Base-by-base conservation (phyloP, 2,329 filamentous ascomycete species). In the Sclerotinia trifoliorum region DNA sequence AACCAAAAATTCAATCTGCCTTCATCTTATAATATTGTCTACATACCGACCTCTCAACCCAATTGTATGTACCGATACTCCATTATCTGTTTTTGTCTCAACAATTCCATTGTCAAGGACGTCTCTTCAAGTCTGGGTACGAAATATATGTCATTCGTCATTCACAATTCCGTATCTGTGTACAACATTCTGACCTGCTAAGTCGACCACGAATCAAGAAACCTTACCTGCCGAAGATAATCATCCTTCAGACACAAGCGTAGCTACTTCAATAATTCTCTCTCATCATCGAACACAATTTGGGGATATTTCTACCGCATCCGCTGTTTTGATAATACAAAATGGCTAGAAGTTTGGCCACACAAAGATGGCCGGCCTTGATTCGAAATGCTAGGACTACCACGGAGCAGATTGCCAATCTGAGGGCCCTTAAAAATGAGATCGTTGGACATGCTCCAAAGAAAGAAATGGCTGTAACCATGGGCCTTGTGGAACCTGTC, bases 391-490 rank as follows among this genome's bases (percentile, higher is more conserved):
- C 88, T 13, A 82, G 80, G 71, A 82, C 80, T 48, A 77, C 80
- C 58, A 72, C 79, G 29, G 85, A 88, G 71, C 85, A 86, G 74
- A 81, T 86, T 52, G 81, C 83, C 35, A 86, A 88, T 62, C 83
- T 97, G 56, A 87, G 89, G 72, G 83, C 84, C 54, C 81, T 99
- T 42, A 98, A 97, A 82, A 95, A 97, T 79, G 91, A 95, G 71
- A 85, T 96, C 60, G 88, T 97, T 70, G 95, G 95, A 32, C 93
- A 98, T 79, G 85, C 90, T 46, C 89, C 94, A 78, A 89, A 90
- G 78, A 99, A 99, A 80, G 90, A 94, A 79, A 80, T 87, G 68
- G 94, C 90, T 83, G 84, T 97, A 52, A 83, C 83, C 68, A 81
- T 86, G 66, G 94, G 94, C 24, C 83, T 92, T 39, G 79, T 95